phyloP scores from a whole-genome alignment of 495 filamentous ascomycete genomes.

The Penicillium dipodomyicola region DNA sequence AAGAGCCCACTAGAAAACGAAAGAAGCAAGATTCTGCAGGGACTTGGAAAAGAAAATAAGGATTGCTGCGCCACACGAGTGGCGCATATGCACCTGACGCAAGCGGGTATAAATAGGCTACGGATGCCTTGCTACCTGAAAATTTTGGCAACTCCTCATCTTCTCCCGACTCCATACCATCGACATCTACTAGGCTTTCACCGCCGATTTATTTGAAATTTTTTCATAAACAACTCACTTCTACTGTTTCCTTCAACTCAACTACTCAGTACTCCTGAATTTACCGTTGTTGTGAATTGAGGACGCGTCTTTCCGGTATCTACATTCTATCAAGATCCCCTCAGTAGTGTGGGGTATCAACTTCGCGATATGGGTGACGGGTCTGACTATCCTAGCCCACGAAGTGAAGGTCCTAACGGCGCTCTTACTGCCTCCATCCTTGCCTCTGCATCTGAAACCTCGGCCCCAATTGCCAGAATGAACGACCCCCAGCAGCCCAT shows the following conservation, averaged over 20 bases:
- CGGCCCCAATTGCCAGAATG: slow-evolving; percentile 43
- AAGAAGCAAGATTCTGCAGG: slow-evolving; percentile 11
- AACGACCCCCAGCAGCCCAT: slow-evolving; percentile 37
- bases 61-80: slow-evolving; percentile 14
- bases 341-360: slow-evolving; percentile 38
- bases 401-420: slow-evolving; percentile 48
- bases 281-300: slow-evolving; percentile 13
- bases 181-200: background rate
- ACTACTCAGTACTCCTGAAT: slow-evolving; percentile 1
- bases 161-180: slow-evolving; percentile 12
- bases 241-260: background rate
- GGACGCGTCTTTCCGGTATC: slow-evolving; percentile 31
- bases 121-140: slow-evolving; percentile 37
- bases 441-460: slow-evolving; percentile 38
- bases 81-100: slow-evolving; percentile 8
- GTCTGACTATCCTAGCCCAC: slow-evolving; percentile 52
- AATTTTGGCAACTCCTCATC: slow-evolving; percentile 32
- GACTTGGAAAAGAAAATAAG: background rate
- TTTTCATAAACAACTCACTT: background rate
- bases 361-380: slow-evolving; percentile 48
- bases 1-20: slow-evolving; percentile 12
- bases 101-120: slow-evolving; percentile 17
- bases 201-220: slow-evolving; percentile 16
- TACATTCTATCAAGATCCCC: slow-evolving; percentile 25
- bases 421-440: slow-evolving; percentile 39